A percentile compares a stretch with the other conserved stretches of the same genome.
phyloP scores from a whole-genome alignment of 306 rosid genomes.

The Neltuma alba region DNA sequence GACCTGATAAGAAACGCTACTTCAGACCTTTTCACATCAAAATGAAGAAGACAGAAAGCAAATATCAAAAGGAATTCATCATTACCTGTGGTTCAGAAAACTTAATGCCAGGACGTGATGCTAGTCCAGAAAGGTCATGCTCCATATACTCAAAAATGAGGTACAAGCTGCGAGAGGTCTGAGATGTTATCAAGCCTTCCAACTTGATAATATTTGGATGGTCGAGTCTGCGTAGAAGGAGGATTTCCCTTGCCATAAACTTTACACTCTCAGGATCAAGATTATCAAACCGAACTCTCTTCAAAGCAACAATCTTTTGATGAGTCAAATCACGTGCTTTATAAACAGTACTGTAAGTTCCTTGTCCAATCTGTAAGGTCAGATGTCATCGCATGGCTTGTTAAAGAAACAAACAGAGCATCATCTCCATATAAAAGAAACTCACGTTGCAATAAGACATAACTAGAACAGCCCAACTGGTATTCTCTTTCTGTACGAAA shows the following conservation, averaged over 20 bases:
- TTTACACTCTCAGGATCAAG: constrained; percentile 93
- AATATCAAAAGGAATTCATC: constrained; percentile 24
- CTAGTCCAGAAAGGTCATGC: constrained; percentile 95
- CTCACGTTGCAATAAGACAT: constrained; percentile 20
- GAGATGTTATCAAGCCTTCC: constrained; percentile 86
- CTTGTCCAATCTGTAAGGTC: constrained; percentile 90
- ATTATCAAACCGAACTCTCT: constrained; percentile 91
- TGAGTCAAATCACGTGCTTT: constrained; percentile 83
- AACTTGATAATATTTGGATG: constrained; percentile 89
- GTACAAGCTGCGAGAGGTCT: constrained; percentile 81
- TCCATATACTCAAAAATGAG: constrained; percentile 98
- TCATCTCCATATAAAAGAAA: constrained; percentile 5
- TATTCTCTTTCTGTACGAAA: background rate
- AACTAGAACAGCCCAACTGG: background rate
- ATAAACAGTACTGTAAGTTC: constrained; percentile 93
- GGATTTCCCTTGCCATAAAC: constrained; percentile 98
- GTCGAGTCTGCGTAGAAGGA: constrained; percentile 82
- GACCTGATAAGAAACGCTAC: constrained; percentile 47
- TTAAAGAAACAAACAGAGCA: background rate
- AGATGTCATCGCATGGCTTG: constrained; percentile 38
- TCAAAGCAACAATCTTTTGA: constrained; percentile 81
- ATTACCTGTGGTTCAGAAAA: constrained; percentile 90
- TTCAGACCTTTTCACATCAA: constrained; percentile 35
- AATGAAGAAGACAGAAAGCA: constrained; percentile 19
- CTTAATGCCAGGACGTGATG: constrained; percentile 74